Base-by-base conservation (phyloP, 495 filamentous ascomycete genomes). In the Lophiostoma macrostomum region DNA sequence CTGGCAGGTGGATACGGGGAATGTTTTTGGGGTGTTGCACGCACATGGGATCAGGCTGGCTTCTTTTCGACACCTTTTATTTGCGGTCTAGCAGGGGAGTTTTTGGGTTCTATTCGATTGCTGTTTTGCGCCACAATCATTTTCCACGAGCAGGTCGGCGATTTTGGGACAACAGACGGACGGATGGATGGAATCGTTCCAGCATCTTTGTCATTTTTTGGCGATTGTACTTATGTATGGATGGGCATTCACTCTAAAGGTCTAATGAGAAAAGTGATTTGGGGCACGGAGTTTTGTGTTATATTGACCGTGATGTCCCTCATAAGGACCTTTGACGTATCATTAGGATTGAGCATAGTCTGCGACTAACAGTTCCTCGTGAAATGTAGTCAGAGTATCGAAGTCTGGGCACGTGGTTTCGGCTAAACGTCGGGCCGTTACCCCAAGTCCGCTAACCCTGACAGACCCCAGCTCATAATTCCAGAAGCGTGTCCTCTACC, bases 401-500 rank as follows among this genome's bases (percentile, higher is more conserved):
- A 23, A 37, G n/a, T 5, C 5, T 5, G 5, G n/a, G n/a, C 5
- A 14, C n/a, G n/a, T 6, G 12, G 22, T 32, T 34, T 38, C 46
- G 46, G 37, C 31, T 5, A 22, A n/a, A 14, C 20, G 13, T 38
- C 30, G n/a, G 30, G 22, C 31, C 19, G 30, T 10, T 34, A 13
- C 16, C 23, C 18, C 36, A 44, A 53, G 50, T 14, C 38, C 49
- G 56, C 54, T 50, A 51, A 51, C 38, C 45, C 50, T 50, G 45
- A 58, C 38, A 27, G 12, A 58, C n/a, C 54, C 54, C 45, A 50
- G 39, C 37, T 51, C 10, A 41, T 28, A 30, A 47, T 61, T 61
- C 58, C 51, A 56, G 58, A 61, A 61, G 51, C 48, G 58, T 61
- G 58, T 30, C 58, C 58, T 61, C 40, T 56, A 31, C 38, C 41